Base-by-base conservation (phyloP, 179 eudicot genomes). In the Vitellaria paradoxa region DNA sequence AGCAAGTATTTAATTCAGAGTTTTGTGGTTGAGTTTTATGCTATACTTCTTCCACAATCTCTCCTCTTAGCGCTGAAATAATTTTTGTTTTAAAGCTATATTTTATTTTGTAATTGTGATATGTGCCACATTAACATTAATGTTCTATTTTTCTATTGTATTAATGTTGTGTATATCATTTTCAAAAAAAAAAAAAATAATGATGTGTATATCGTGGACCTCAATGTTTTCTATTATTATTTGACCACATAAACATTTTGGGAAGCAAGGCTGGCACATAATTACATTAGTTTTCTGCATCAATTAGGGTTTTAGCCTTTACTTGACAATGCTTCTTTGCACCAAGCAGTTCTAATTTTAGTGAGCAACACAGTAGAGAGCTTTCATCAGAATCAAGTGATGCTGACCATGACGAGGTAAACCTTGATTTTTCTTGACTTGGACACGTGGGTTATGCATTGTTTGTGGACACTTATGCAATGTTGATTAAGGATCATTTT, bases 341-440 rank as follows among this genome's bases (percentile, higher is more conserved):
- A 52, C 20, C 73, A 52, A 69, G 74, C 92, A 94, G 96, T 47
- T 87, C 86, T 56, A 81, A 85, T 72, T 84, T 78, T 56, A 79
- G 68, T 82, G 94, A 87, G 45, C 81, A 66, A 45, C 85, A 80
- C 50, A 80, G 86, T 79, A 84, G 92, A 70, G 96, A 92, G 70
- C 75, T 81, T 78, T 90, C 92, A 62, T 83, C 90, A 67, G 92
- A 85, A 70, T 86, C 90, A 56, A 82, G 88, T 75, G 91, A 83
- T 45, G 83, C 82, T 71, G 87, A 85, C 76, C 76, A 85, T 24
- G 83, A 79, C 68, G 86, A 83, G 86, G 98, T 91, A 81, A 53
- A 72, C 78, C 73, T 56, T 40, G 55, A 59, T 40, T 72, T 59
- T 79, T 55, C 52, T 30, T 60, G 57, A n/a, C 76, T 59, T 77